Evolutionary conservation across 2,329 filamentous ascomycete species (phyloP).

Genomic region (Talaromyces sp.): DNA sequence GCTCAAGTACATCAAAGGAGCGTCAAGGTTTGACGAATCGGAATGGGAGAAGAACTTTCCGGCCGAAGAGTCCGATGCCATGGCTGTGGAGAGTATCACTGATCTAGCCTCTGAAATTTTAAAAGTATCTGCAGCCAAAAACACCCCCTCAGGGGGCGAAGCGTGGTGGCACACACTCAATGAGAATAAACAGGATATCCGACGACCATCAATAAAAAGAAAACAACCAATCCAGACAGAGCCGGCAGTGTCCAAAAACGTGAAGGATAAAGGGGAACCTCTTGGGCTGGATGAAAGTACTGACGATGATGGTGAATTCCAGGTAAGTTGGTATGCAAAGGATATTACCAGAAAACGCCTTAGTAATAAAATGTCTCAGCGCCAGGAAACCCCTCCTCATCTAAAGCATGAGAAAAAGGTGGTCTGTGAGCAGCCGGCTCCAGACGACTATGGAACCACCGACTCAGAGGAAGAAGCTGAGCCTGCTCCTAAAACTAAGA

Average conservation of each 20-base stretch:
- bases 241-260: conserved; percentile 2
- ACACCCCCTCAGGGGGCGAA: conserved; percentile 16
- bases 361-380: conserved; percentile 18
- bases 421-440: not conserved
- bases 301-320: conserved; percentile 30
- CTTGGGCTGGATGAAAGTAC: conserved; percentile 15
- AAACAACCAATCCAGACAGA: not conserved
- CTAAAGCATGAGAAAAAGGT: conserved; percentile 15
- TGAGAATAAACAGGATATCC: not conserved
- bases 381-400: conserved; percentile 30
- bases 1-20: conserved; percentile 51
- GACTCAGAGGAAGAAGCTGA: conserved; percentile 2
- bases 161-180: conserved; percentile 31
- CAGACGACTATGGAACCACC: not conserved
- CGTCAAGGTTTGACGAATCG: conserved; percentile 48
- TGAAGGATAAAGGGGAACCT: conserved; percentile 5
- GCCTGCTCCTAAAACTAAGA: not conserved
- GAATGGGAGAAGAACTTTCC: conserved; percentile 36
- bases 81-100: conserved; percentile 18
- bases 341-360: not conserved
- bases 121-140: conserved; percentile 1
- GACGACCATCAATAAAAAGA: not conserved
- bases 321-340: conserved; percentile 22
- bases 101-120: not conserved
- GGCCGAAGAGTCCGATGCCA: conserved; percentile 6